phyloP scores from a whole-genome alignment of 2,329 filamentous ascomycete species.

The Sporothrix pseudoabietina region DNA sequence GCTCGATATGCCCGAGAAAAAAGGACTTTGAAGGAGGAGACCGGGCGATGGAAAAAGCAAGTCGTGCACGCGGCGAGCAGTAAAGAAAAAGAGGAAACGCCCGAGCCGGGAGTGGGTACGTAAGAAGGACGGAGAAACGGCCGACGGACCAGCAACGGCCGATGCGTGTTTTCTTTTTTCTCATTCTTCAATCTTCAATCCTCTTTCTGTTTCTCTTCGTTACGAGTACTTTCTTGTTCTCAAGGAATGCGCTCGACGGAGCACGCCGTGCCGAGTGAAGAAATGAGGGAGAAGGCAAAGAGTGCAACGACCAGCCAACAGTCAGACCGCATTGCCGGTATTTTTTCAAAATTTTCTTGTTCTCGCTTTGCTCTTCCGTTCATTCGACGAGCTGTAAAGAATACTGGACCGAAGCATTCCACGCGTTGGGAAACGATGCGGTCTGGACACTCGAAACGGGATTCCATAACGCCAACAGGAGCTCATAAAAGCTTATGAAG shows the following conservation, averaged over 20 bases:
- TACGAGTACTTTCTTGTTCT: neutral
- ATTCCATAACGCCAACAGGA: neutral
- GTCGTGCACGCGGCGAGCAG: neutral
- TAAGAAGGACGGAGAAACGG: conserved; percentile 1
- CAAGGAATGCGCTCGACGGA: neutral
- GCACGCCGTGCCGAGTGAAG: neutral
- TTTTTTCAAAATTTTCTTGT: neutral
- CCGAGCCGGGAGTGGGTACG: neutral
- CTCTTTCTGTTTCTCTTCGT: neutral
- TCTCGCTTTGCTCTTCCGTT: neutral
- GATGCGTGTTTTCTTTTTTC: neutral
- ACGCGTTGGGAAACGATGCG: neutral
- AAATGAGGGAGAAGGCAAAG: neutral
- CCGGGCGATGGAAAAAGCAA: neutral
- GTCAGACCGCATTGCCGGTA: neutral
- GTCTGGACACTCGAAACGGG: neutral
- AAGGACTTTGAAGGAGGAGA: neutral
- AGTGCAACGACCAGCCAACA: conserved; percentile 18
- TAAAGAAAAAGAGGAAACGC: neutral
- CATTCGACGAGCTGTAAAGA: neutral
- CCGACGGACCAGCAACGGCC: neutral
- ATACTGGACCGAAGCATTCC: conserved; percentile 14
- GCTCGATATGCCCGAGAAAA: neutral
- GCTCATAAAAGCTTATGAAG: neutral
- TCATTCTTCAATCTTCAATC: neutral